These are phyloP conservation scores for Aspergillus sclerotialis DNA, from an alignment of 2,329 filamentous ascomycete species.

Conservation along the genomic window DNA sequence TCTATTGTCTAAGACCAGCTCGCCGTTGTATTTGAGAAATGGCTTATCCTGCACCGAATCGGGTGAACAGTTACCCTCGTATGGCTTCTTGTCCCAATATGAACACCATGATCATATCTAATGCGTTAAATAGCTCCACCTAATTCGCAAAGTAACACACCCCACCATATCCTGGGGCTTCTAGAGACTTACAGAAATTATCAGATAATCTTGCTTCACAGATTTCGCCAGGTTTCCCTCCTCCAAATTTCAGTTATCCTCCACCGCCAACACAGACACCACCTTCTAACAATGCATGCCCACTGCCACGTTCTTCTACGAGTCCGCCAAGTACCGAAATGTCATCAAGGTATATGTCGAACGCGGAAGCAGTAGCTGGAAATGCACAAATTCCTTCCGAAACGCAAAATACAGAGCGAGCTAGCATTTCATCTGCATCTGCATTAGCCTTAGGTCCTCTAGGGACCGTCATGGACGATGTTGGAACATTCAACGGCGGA, in stretches of 20 bases:
- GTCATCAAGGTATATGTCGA: constrained; percentile 1
- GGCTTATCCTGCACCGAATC: not conserved
- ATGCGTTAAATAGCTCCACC: not conserved
- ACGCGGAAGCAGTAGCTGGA: no score
- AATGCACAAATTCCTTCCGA: no score
- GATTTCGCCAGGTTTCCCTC: constrained; percentile 13
- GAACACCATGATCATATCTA: no score
- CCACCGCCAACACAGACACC: constrained; percentile 18
- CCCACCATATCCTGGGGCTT: no score
- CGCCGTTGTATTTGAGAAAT: not conserved
- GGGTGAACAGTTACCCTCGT: not conserved
- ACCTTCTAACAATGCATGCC: no score
- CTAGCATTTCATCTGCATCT: not conserved
- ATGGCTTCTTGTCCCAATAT: not conserved
- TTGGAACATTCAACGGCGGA: constrained; percentile 95
- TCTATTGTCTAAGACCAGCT: not conserved
- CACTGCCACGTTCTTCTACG: no score
- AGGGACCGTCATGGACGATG: constrained; percentile 65
- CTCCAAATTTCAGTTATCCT: constrained; percentile 16
- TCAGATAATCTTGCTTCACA: constrained; percentile 20
- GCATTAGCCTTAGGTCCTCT: constrained; percentile 9
- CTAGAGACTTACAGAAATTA: constrained; percentile 8
- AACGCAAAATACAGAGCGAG: not conserved
- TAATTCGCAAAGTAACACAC: not conserved
- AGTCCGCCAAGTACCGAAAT: constrained; percentile 6